phyloP scores from a whole-genome alignment of 345 rosid species.

The Corchorus olitorius region DNA sequence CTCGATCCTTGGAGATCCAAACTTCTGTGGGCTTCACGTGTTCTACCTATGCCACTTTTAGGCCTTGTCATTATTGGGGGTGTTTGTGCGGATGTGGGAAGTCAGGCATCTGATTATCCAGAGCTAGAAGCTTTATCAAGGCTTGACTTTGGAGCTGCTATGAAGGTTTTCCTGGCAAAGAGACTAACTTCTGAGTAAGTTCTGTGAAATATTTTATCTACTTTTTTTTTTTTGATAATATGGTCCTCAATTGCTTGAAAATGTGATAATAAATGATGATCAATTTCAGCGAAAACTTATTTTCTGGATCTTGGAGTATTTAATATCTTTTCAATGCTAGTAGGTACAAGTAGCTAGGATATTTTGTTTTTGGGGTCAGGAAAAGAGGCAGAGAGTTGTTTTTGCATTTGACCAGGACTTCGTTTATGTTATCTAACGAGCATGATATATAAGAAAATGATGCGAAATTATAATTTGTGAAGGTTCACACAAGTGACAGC shows the following conservation, averaged over 20 bases:
- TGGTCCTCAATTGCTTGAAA: background rate
- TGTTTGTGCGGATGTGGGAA: conserved; percentile 64
- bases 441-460: background rate
- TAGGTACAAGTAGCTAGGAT: background rate
- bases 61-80: conserved; percentile 83
- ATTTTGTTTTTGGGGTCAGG: background rate
- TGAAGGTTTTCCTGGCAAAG: conserved; percentile 92
- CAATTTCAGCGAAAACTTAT: background rate
- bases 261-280: background rate
- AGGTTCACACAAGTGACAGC: conserved; percentile 79
- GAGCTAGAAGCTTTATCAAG: conserved; percentile 85
- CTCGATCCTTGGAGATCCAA: conserved; percentile 86
- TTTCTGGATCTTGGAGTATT: background rate
- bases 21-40: conserved; percentile 94
- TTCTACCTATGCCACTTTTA: conserved; percentile 95
- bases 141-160: conserved; percentile 82
- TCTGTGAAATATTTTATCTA: background rate
- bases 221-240: too few species aligned
- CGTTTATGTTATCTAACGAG: background rate
- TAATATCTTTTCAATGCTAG: background rate
- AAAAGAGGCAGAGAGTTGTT: background rate
- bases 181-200: conserved; percentile 86
- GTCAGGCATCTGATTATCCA: conserved; percentile 64
- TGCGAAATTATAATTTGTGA: conserved; percentile 17
- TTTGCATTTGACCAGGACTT: background rate